Percentiles rank a stretch among this genome's conserved stretches.
Conservation (phyloP, 345 rosid species). For the Ricinus communis region DNA sequence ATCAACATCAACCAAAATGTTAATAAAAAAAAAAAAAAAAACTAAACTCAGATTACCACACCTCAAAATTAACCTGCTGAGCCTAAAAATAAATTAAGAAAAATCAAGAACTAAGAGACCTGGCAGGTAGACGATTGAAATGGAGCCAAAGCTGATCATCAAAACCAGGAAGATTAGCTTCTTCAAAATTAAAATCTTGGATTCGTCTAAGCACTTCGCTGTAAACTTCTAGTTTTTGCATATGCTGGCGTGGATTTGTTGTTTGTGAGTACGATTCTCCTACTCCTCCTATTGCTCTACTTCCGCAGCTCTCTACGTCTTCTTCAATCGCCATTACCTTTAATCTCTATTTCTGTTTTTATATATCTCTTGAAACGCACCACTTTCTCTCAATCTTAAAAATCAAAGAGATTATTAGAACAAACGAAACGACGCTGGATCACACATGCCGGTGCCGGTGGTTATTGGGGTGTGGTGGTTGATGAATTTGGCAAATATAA, state of each 20-base stretch:
- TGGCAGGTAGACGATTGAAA: slow-evolving; percentile 94
- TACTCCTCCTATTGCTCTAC: slow-evolving; percentile 45
- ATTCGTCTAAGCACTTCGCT: slow-evolving; percentile 73
- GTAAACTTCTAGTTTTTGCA: slow-evolving; percentile 86
- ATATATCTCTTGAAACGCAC: neutral
- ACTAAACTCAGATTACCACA: no score
- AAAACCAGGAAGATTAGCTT: slow-evolving; percentile 67
- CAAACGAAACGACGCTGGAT: slow-evolving; percentile 4
- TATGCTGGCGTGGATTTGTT: slow-evolving; percentile 49
- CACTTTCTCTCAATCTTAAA: neutral
- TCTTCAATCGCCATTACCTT: slow-evolving; percentile 87
- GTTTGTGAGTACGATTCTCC: slow-evolving; percentile 44
- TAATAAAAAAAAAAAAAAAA: neutral
- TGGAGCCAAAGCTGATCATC: slow-evolving; percentile 98
- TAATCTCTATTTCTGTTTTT: neutral
- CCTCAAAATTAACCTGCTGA: no score
- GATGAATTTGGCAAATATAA: neutral
- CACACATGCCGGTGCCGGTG: slow-evolving; percentile 1
- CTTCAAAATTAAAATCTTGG: slow-evolving; percentile 67
- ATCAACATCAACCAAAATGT: neutral
- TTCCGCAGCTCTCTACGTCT: slow-evolving; percentile 85
- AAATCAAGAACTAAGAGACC: slow-evolving; percentile 42
- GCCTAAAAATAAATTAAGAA: neutral
- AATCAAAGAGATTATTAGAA: no score
- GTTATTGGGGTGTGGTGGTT: neutral